phyloP scores from a whole-genome alignment of 176 grass and related monocot species.

The Oryza nivara region DNA sequence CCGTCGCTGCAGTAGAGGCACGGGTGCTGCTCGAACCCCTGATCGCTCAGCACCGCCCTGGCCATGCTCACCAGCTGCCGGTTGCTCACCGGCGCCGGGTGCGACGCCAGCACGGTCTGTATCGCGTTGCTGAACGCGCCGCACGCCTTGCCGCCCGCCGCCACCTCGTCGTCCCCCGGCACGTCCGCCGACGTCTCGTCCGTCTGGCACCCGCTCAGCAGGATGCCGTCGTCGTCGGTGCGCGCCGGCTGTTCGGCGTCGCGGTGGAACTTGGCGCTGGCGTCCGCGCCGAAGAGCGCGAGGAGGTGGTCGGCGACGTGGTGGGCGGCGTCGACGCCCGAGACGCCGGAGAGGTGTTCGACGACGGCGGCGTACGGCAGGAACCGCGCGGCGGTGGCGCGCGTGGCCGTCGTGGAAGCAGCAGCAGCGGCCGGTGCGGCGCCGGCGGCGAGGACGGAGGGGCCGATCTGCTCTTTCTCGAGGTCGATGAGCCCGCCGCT shows the following conservation, averaged over 20 bases:
- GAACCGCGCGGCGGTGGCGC: background rate
- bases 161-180: conserved; percentile 16
- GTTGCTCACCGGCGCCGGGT: conserved; percentile 59
- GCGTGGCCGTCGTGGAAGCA: background rate
- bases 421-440: background rate
- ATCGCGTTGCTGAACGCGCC: conserved; percentile 72
- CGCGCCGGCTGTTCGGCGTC: background rate
- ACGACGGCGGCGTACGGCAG: conserved; percentile 57
- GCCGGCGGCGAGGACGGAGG: conserved; percentile 16
- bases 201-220: conserved; percentile 83
- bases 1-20: conserved; percentile 80
- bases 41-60: conserved; percentile 38
- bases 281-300: conserved; percentile 63
- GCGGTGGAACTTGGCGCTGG: conserved; percentile 61
- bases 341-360: conserved; percentile 53
- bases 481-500: conserved; percentile 91
- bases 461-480: conserved; percentile 94
- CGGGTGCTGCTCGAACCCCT: conserved; percentile 60
- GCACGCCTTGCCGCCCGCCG: conserved; percentile 46
- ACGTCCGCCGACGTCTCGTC: conserved; percentile 78
- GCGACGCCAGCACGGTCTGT: conserved; percentile 52
- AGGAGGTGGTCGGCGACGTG: conserved; percentile 70
- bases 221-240: conserved; percentile 62
- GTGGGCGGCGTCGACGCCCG: conserved; percentile 48
- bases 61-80: conserved; percentile 54